These are phyloP conservation scores for Russula ochroleuca DNA, from an alignment of 768 basidiomycete species.

Conservation along the genomic window DNA sequence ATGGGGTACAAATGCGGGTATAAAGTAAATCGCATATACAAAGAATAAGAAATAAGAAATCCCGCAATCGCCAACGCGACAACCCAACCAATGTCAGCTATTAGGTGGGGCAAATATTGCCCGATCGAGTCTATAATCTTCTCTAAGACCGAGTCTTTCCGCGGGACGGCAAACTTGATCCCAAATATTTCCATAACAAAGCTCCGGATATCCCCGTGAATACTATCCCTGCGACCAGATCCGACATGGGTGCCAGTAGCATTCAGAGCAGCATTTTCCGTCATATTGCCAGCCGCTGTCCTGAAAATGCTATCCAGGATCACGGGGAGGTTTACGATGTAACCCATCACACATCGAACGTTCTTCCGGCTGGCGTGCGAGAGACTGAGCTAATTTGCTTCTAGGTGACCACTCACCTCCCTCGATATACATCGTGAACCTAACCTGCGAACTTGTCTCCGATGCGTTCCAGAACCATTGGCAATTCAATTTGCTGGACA, in stretches of 20 bases:
- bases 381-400: neutral
- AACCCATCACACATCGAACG: conserved; percentile 1
- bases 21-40: no score
- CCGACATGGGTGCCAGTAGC: no score
- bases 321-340: neutral
- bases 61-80: neutral
- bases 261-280: neutral
- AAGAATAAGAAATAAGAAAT: neutral
- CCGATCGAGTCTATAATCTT: conserved; percentile 12
- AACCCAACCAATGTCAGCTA: no score
- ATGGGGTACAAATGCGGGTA: no score
- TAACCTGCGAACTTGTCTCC: neutral
- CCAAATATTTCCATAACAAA: neutral
- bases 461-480: neutral
- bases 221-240: no score
- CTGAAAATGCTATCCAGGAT: neutral
- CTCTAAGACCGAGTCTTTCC: conserved; percentile 3
- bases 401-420: neutral
- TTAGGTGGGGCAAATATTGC: neutral
- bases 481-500: neutral
- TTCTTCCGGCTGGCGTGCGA: neutral
- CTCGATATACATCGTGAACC: neutral
- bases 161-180: neutral
- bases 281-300: neutral
- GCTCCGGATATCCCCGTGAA: neutral